Base-by-base conservation (phyloP, 768 basidiomycete species). In the Calocybe indica region DNA sequence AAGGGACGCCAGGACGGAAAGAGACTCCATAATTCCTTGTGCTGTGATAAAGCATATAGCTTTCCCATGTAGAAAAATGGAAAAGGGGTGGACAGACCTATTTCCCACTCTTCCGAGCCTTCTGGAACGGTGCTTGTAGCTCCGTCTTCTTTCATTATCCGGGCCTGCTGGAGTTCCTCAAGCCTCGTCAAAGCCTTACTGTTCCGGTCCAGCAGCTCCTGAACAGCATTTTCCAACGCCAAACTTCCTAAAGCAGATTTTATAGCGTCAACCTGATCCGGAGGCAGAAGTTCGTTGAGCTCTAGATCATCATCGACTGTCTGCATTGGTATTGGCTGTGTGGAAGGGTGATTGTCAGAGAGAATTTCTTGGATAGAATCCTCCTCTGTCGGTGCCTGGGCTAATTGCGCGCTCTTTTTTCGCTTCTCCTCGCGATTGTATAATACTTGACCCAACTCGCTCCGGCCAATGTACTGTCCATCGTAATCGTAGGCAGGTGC, bases 71-170 rank as follows among this genome's bases (percentile, higher is more conserved):
- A 51, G 45, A 49, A 53, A 34, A 39, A 29, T 30, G 34, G 42
- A 45, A 47, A 40, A 13, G 9, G 22, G 45, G 51, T 50, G 46
- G 37, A 37, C 33, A 45, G 40, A 90, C 89, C 90, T 51, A 78
- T 79, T 54, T 88, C 82, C 85, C 85, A 89, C 61, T 92, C 89
- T 62, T 90, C 88, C 8, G 85, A 85, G 32, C 74, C 84, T 58
- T 81, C 76, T 58, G 81, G 75, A 3, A 80, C 79, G 8, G 51
- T 49, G 45, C 69, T 70, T 32, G 61, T 60, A 7, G 69, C 75
- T 35, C 69, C 72, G 10, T 70, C 72, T 15, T 72, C 72, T 8
- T 65, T 63, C 11, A 69, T 70, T 30, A 86, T 59, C 8, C 89
- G 78, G 46, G 64, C 59, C 13, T 65, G 67, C 57, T 92, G 89